Percentiles rank a stretch among this genome's conserved stretches.
Evolutionary conservation across 2,329 filamentous ascomycete genomes (phyloP).

Genomic region (Cladophialophora exuberans): DNA sequence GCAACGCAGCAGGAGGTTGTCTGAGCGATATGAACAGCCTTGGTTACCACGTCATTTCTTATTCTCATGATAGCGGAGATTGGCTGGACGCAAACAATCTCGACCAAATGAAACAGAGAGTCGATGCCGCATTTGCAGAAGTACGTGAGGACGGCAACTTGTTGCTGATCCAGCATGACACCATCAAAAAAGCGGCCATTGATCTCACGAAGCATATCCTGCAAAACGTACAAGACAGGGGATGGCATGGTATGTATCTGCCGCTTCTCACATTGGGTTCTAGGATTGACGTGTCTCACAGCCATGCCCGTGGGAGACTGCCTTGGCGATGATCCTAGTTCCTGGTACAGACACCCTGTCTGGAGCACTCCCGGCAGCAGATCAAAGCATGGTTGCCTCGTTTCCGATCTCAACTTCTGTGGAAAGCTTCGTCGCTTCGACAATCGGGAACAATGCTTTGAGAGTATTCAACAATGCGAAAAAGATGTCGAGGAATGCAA

Average conservation of each 20-base stretch:
- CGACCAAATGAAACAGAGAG: constrained; percentile 19
- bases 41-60: constrained; percentile 54
- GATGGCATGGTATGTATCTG: constrained; percentile 21
- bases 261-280: constrained; percentile 21
- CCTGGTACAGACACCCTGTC: constrained; percentile 44
- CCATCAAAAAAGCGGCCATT: constrained; percentile 22
- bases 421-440: constrained; percentile 11
- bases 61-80: constrained; percentile 53
- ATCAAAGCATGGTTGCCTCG: constrained; percentile 16
- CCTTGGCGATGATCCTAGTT: constrained; percentile 41
- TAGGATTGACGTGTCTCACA: constrained; percentile 34
- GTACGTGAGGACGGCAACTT: constrained; percentile 10
- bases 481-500: constrained; percentile 7
- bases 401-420: constrained; percentile 11
- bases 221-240: constrained; percentile 5
- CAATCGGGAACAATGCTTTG: constrained; percentile 13
- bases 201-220: constrained; percentile 26
- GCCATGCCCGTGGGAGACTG: constrained; percentile 51
- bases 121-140: constrained; percentile 16
- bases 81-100: constrained; percentile 37
- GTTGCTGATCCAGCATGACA: constrained; percentile 29
- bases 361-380: constrained; percentile 11
- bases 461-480: constrained; percentile 16
- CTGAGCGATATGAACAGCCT: constrained; percentile 48
- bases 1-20: constrained; percentile 42